Percentiles rank a stretch among this genome's conserved stretches.
These are phyloP conservation scores for Chloranthus sessilifolius DNA, from an alignment of 164 flowering plant species.

Conservation along the genomic window DNA sequence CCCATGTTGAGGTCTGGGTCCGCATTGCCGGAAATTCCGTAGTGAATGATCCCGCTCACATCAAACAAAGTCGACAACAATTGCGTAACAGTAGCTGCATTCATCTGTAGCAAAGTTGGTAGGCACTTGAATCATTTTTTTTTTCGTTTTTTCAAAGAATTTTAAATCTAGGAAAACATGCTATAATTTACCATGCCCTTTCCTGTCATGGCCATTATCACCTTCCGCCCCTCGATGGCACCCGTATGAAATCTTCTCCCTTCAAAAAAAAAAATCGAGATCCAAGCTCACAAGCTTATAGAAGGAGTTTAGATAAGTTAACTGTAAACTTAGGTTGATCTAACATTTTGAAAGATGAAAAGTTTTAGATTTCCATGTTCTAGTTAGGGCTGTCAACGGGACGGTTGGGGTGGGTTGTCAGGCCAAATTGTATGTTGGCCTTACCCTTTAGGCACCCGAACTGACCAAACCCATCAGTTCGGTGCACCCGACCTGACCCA, in stretches of 20 bases:
- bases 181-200: slow-evolving; percentile 41
- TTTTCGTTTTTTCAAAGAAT: background rate
- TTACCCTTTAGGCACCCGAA: background rate
- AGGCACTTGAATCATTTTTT: background rate
- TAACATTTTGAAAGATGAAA: background rate
- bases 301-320: background rate
- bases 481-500: no score
- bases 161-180: background rate
- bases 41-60: slow-evolving; percentile 55
- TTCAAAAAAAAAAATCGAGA: background rate
- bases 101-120: slow-evolving; percentile 26
- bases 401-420: background rate
- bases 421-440: background rate
- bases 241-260: slow-evolving; percentile 45
- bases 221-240: slow-evolving; percentile 22
- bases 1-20: slow-evolving; percentile 53
- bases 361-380: background rate
- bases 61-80: slow-evolving; percentile 39
- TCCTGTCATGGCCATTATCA: slow-evolving; percentile 65
- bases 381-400: no score
- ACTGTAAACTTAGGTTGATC: no score
- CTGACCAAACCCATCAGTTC: no score
- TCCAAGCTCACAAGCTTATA: background rate
- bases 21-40: slow-evolving; percentile 81
- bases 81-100: slow-evolving; percentile 54